A percentile compares a stretch with the other conserved stretches of the same genome.
These are phyloP conservation scores for Aeminium ludgeri DNA, from an alignment of 495 filamentous ascomycete species.

Conservation along the genomic window DNA sequence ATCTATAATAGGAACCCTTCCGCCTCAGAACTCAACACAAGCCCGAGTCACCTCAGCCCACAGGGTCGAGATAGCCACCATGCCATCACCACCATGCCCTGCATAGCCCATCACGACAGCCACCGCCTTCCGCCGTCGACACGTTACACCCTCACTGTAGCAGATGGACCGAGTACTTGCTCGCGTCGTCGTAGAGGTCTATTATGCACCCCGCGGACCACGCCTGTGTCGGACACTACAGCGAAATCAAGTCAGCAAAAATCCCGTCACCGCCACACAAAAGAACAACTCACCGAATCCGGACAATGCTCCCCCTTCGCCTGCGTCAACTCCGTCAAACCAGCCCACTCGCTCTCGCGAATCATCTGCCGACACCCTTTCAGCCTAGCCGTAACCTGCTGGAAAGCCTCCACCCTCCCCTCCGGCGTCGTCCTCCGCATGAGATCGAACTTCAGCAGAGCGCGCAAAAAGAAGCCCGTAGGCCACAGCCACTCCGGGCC, in stretches of 20 bases:
- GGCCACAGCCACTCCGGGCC: slow-evolving; percentile 99
- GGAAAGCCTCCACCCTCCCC: slow-evolving; percentile 67
- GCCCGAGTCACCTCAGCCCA: not conserved
- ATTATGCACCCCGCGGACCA: slow-evolving; percentile 91
- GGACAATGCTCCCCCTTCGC: slow-evolving; percentile 64
- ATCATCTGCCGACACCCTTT: slow-evolving; percentile 69
- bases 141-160: not conserved
- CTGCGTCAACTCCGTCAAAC: slow-evolving; percentile 85
- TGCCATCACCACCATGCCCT: not conserved
- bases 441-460: slow-evolving; percentile 79
- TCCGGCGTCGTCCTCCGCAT: slow-evolving; percentile 47
- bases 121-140: not conserved
- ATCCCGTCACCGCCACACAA: not conserved
- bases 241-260: slow-evolving; percentile 15
- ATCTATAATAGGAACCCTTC: too few species aligned
- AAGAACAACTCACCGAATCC: slow-evolving; percentile 56
- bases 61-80: too few species aligned
- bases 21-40: too few species aligned
- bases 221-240: slow-evolving; percentile 73
- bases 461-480: slow-evolving; percentile 82
- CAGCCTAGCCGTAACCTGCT: slow-evolving; percentile 77
- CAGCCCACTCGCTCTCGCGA: slow-evolving; percentile 64
- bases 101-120: not conserved
- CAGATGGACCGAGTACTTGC: slow-evolving; percentile 21
- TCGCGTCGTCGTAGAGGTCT: slow-evolving; percentile 85